Base-by-base conservation (phyloP, 2,329 filamentous ascomycete genomes). In the Thyridium curvatum region DNA sequence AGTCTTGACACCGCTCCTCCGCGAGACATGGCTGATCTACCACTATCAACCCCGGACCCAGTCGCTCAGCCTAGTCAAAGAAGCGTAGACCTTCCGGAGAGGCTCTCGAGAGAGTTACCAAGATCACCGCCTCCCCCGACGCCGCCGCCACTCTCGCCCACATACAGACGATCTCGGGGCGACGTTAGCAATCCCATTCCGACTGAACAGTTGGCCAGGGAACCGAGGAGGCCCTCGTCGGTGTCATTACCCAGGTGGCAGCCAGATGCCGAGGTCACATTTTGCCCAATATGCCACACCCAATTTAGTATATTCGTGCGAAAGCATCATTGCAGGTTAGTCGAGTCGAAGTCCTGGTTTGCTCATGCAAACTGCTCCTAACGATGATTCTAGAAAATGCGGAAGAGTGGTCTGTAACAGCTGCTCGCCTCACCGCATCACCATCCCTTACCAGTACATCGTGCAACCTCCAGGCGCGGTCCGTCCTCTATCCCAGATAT, bases 391-490 rank as follows among this genome's bases (percentile, higher is more conserved):
- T n/a, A 85, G 82, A 49, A 96, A 95, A 75, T 97, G 91, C 57
- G 91, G 91, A 34, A 74, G 89, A 44, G 90, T 97, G 8, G 91
- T 97, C 17, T 97, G 91, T 61, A 81, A 82, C 41, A 72, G 79
- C 15, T 97, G 91, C 65, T 96, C 91, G 3, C 91, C 91, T 4
- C 91, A 97, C 60, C 79, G 89, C 44, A 97, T 97, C 55, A 94
- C 86, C 4, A 96, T 97, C 46, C 91, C 91, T 1, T 78, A 90
- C 47, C 86, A 93, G 55, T 97, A 87, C 58, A 95, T 97, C 47
- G 89, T 96, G 18, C 83, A 84, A 35, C 85, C 86, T 3, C 84
- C 85, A 1, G 70, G 65, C 7, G 52, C 59, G 32, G 51, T 52
- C 4, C 46, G 46, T 4, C 45, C 52, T 28, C 45, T 50, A 10